Evolutionary conservation across 2,329 filamentous ascomycete species (phyloP).

Genomic region (Nothophaeocryptopus gaeumannii): DNA sequence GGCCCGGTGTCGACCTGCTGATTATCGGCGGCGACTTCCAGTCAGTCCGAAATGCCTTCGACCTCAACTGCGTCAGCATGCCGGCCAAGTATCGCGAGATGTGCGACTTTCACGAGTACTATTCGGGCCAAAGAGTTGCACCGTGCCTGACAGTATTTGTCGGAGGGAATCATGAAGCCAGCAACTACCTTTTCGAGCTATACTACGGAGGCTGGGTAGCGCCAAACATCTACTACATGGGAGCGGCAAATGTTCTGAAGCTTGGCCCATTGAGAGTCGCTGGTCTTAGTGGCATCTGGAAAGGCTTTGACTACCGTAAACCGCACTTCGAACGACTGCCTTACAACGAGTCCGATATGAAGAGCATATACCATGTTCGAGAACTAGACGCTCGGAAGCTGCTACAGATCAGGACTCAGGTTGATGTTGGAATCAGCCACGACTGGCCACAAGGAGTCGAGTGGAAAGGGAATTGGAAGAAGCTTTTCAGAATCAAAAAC

Average conservation of each 20-base stretch:
- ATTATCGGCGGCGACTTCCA: conserved; percentile 98
- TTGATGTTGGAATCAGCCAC: conserved; percentile 89
- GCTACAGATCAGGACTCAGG: conserved; percentile 76
- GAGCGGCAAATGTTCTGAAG: conserved; percentile 82
- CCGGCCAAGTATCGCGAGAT: conserved; percentile 83
- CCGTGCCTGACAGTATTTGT: conserved; percentile 91
- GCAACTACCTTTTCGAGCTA: conserved; percentile 84
- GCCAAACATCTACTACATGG: conserved; percentile 95
- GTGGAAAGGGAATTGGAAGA: conserved; percentile 66
- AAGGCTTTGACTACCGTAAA: conserved; percentile 80
- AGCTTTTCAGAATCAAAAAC: conserved; percentile 70
- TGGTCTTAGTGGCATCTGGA: conserved; percentile 92
- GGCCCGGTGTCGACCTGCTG: conserved; percentile 80
- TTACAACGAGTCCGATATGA: conserved; percentile 72
- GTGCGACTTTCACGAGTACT: conserved; percentile 93
- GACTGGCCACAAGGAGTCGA: conserved; percentile 91
- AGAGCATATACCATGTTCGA: conserved; percentile 82
- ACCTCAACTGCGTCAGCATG: conserved; percentile 85
- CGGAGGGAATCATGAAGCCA: conserved; percentile 92
- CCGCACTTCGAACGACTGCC: conserved; percentile 82
- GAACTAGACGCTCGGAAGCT: conserved; percentile 91
- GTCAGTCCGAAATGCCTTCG: conserved; percentile 81
- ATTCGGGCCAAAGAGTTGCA: conserved; percentile 71
- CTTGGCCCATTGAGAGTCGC: conserved; percentile 83
- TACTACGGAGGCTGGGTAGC: conserved; percentile 97